phyloP scores from a whole-genome alignment of 768 basidiomycete genomes.

The Xanthoconium stramineum region DNA sequence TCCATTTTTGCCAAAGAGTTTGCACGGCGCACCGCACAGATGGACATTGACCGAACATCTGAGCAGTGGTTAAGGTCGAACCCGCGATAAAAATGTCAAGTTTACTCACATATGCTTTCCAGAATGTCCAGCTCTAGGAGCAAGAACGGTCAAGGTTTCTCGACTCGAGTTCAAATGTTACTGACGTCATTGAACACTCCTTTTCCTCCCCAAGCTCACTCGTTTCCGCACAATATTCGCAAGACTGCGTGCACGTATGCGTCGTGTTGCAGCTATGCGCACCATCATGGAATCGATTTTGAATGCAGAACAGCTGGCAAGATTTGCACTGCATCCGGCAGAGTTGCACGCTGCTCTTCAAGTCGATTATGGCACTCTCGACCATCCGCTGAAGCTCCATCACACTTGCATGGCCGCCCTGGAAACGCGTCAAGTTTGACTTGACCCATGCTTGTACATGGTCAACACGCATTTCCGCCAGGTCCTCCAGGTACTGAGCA shows the following conservation, averaged over 20 bases:
- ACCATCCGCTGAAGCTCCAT: constrained; percentile 42
- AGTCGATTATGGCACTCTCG: constrained; percentile 41
- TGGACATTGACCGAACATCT: constrained; percentile 45
- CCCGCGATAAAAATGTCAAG: neutral
- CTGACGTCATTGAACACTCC: constrained; percentile 47
- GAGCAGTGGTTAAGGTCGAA: neutral
- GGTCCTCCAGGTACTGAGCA: constrained; percentile 36
- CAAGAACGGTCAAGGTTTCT: neutral
- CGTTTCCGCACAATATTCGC: constrained; percentile 40
- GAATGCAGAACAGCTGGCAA: constrained; percentile 51
- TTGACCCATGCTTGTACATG: constrained; percentile 51
- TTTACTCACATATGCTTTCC: constrained; percentile 51
- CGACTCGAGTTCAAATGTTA: neutral
- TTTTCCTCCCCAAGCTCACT: constrained; percentile 27
- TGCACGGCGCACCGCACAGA: too few species aligned
- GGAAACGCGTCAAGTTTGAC: constrained; percentile 48
- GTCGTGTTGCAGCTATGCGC: constrained; percentile 48
- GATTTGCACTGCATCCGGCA: constrained; percentile 37
- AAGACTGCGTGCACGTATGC: constrained; percentile 44
- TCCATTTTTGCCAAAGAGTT: too few species aligned
- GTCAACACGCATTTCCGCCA: constrained; percentile 43
- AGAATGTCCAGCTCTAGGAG: constrained; percentile 50
- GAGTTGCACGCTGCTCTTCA: constrained; percentile 34
- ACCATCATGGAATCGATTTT: constrained; percentile 42
- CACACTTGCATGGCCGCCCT: constrained; percentile 41